Evolutionary conservation across 768 basidiomycete genomes (phyloP).

Genomic region (Obba rivulosa): DNA sequence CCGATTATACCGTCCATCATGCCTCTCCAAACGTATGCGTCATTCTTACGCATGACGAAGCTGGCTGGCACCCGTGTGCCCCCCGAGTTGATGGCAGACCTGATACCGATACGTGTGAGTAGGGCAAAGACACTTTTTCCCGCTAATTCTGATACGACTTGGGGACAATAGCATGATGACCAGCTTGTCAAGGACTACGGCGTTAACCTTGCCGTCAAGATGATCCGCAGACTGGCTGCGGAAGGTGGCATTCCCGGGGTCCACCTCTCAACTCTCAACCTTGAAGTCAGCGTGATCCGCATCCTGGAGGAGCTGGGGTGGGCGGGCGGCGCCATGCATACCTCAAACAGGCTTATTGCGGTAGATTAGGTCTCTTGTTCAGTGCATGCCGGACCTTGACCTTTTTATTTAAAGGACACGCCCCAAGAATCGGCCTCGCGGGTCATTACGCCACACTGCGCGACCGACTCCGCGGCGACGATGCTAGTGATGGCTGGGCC

Average conservation of each 20-base stretch:
- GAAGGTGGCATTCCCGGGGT: constrained; percentile 65
- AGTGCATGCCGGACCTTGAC: background rate
- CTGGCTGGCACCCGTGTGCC: constrained; percentile 83
- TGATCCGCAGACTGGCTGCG: constrained; percentile 56
- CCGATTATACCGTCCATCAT: constrained; percentile 95
- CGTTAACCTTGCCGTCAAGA: constrained; percentile 76
- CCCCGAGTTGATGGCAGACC: constrained; percentile 49
- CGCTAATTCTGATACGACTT: background rate
- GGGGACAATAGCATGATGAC: constrained; percentile 78
- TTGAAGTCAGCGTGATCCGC: constrained; percentile 90
- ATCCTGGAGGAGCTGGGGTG: constrained; percentile 79
- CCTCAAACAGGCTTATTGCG: constrained; percentile 62
- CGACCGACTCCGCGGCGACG: constrained; percentile 56
- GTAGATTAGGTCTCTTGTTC: constrained; percentile 29
- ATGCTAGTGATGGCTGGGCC: constrained; percentile 43
- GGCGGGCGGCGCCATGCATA: constrained; percentile 39
- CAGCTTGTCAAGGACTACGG: constrained; percentile 93
- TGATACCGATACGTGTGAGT: constrained; percentile 74
- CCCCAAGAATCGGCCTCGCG: constrained; percentile 28
- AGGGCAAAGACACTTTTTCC: background rate
- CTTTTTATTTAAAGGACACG: constrained; percentile 27
- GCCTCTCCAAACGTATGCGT: constrained; percentile 96
- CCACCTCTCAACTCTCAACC: constrained; percentile 94
- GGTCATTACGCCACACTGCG: constrained; percentile 59
- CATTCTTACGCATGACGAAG: constrained; percentile 88